These are phyloP conservation scores for Kuraishia borneana DNA, from an alignment of 805 yeast species.

Conservation along the genomic window DNA sequence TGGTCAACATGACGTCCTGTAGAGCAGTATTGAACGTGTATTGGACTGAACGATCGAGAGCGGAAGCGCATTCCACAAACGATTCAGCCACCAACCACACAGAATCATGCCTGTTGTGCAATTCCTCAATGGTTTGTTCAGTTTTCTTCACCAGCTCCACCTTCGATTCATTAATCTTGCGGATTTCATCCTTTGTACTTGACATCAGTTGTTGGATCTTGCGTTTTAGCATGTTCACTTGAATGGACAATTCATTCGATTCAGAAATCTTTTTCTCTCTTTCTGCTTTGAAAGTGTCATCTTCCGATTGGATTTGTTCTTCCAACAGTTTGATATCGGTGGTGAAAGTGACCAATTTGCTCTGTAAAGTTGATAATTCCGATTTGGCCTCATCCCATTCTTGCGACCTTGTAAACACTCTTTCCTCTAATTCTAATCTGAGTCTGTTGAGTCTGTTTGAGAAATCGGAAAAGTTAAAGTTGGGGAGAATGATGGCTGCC, in stretches of 20 bases:
- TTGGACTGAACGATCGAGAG: not conserved
- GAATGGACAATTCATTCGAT: conserved; percentile 25
- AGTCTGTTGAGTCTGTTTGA: not conserved
- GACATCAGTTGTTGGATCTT: not conserved
- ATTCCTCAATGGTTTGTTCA: not conserved
- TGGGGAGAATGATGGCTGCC: not conserved
- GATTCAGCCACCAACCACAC: not conserved
- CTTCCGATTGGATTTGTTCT: conserved; percentile 42
- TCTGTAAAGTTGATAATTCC: not conserved
- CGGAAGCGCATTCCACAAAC: not conserved
- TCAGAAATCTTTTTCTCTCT: conserved; percentile 45
- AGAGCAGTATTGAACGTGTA: not conserved
- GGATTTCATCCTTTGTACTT: not conserved
- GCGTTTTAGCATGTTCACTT: conserved; percentile 11
- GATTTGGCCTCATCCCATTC: not conserved
- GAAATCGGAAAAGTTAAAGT: not conserved
- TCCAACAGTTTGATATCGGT: conserved; percentile 31
- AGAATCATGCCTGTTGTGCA: not conserved
- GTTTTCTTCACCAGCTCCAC: not conserved
- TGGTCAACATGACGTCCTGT: not conserved
- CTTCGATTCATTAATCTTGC: not conserved
- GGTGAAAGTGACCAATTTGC: conserved; percentile 1
- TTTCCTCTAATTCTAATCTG: not conserved
- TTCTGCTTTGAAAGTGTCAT: conserved; percentile 53
- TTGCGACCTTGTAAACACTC: not conserved